Base-by-base conservation (phyloP, 2,329 filamentous ascomycete species). In the Emmonsia crescens region DNA sequence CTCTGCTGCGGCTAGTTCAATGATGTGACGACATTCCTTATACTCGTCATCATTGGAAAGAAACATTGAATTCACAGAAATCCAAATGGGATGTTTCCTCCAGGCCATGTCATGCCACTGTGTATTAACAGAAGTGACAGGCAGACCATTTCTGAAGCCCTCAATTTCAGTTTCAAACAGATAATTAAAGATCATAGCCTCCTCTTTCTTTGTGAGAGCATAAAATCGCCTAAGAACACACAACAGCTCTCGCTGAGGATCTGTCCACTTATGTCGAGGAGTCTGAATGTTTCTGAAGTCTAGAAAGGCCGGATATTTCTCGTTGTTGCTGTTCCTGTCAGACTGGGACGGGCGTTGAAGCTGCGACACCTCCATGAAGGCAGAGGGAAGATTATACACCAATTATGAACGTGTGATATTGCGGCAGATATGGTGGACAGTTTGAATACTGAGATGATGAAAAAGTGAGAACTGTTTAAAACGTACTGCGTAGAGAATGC, bases 171-270 rank as follows among this genome's bases (percentile, higher is more conserved):
- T 9, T n/a, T 56, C 29, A 49, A 73, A 75, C 0, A 68, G 59
- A 0, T 56, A 12, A 12, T 69, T 73, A 33, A 76, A 75, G 0
- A 75, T 64, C 1, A 38, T 52, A 24, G 60, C 52, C 8, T 67
- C 70, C 0, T 60, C 61, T 9, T 29, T 49, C n/a, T n/a, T 16
- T n/a, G 57, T n/a, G 24, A 52, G 48, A n/a, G 14, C 10, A 44
- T 61, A 66, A 54, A 56, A 58, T 6, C 44, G 59, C 27, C 31
- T 31, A 2, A 64, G 16, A 9, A 66, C 44, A 51, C 61, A 64
- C 2, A 64, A 31, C 8, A 60, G 42, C 14, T 42, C 24, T 21
- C 58, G 52, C 52, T 64, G 54, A 21, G 16, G 21, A 19, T 54
- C 42, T n/a, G 55, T 61, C 63, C 64, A 66, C 4, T 29, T 40